Evolutionary conservation across 2,329 filamentous ascomycete species (phyloP).

Genomic region (Pseudogymnoascus sp.): DNA sequence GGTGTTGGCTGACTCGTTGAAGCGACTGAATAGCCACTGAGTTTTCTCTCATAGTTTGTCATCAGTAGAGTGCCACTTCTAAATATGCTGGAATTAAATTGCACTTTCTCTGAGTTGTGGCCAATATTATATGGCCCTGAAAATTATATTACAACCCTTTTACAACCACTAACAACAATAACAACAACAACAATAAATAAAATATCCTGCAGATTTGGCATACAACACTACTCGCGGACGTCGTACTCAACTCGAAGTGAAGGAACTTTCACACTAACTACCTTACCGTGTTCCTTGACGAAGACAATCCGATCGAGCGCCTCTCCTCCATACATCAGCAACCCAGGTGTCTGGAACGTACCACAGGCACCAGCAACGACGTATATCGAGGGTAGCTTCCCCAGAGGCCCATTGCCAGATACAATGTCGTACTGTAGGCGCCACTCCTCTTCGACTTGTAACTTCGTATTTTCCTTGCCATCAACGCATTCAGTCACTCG

Average conservation of each 20-base stretch:
- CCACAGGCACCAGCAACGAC: neutral
- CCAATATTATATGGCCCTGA: neutral
- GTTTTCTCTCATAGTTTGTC: neutral
- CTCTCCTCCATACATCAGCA: neutral
- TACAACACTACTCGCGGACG: neutral
- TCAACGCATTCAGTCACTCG: neutral
- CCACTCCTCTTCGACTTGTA: slow-evolving; percentile 3
- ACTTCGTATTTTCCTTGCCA: neutral
- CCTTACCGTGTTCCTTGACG: neutral
- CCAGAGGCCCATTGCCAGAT: neutral
- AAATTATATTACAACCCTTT: neutral
- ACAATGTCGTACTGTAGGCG: neutral
- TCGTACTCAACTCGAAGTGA: neutral
- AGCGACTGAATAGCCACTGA: neutral
- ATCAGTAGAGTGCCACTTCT: neutral
- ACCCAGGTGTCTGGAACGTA: neutral
- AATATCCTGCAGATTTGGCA: neutral
- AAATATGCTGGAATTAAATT: neutral
- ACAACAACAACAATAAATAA: neutral
- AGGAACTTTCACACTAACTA: neutral
- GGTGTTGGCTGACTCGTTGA: neutral
- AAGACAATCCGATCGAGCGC: slow-evolving; percentile 2
- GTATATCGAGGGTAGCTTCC: neutral
- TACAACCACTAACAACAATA: neutral
- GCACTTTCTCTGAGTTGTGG: neutral